Conservation (phyloP, 495 filamentous ascomycete genomes). For the Thermochaetoides thermophila region DNA sequence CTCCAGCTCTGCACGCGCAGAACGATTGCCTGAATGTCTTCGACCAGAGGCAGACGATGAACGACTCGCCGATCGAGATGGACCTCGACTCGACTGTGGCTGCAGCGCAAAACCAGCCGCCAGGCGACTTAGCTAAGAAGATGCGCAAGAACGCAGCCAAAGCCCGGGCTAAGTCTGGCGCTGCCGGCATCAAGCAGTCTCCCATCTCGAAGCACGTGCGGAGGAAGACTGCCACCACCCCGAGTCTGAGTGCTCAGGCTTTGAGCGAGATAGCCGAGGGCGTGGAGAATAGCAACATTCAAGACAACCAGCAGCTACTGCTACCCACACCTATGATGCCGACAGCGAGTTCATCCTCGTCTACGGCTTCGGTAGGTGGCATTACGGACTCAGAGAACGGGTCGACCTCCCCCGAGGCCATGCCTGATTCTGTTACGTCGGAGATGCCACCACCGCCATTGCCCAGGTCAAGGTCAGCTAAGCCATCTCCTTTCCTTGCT, state of each 20-base stretch:
- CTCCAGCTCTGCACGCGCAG: constrained; percentile 78
- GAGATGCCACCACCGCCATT: constrained; percentile 46
- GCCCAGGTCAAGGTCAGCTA: constrained; percentile 31
- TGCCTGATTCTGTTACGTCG: constrained; percentile 18
- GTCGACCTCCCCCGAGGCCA: constrained; percentile 39
- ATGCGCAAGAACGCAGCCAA: constrained; percentile 30
- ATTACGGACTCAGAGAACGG: constrained; percentile 34
- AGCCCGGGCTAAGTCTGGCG: constrained; percentile 30
- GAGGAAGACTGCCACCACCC: constrained; percentile 41
- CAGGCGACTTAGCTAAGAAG: constrained; percentile 31
- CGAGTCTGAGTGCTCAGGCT: constrained; percentile 40
- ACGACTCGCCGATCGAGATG: constrained; percentile 32
- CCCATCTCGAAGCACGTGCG: constrained; percentile 73
- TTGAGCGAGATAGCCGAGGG: constrained; percentile 36
- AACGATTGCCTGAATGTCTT: constrained; percentile 34
- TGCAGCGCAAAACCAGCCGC: constrained; percentile 20
- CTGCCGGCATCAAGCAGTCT: constrained; percentile 60
- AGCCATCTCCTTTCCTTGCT: constrained; percentile 34
- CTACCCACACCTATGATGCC: constrained; percentile 12
- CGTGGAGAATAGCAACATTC: no score
- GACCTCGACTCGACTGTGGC: constrained; percentile 21
- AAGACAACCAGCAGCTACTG: constrained; percentile 10
- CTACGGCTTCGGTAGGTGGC: constrained; percentile 18
- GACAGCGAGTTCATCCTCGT: constrained; percentile 21
- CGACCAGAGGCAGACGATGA: constrained; percentile 26